A percentile compares a stretch with the other conserved stretches of the same genome.
Evolutionary conservation across 495 filamentous ascomycete species (phyloP).

Genomic region (Podospora pseudoanserina): DNA sequence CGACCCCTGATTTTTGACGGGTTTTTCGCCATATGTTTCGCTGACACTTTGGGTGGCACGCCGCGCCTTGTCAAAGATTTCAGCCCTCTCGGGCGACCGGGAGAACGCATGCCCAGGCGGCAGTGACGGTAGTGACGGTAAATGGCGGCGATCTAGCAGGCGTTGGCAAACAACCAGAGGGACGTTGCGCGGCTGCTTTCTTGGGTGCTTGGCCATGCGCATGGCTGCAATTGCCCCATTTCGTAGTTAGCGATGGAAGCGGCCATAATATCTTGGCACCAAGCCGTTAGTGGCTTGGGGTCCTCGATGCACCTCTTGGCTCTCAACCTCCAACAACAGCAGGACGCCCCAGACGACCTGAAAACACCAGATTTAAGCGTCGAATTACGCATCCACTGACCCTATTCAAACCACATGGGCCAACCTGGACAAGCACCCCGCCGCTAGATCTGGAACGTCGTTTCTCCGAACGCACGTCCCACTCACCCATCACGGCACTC

Average conservation of each 20-base stretch:
- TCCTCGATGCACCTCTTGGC: not conserved
- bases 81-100: slow-evolving; percentile 11
- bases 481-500: not conserved
- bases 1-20: not conserved
- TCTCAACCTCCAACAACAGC: not conserved
- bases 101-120: slow-evolving; percentile 7
- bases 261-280: not conserved
- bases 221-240: not conserved
- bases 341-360: not conserved
- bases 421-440: not conserved
- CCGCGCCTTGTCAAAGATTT: not conserved
- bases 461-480: not conserved
- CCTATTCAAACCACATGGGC: not conserved
- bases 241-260: not conserved
- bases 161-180: not conserved
- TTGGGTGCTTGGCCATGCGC: slow-evolving; percentile 1
- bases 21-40: not conserved
- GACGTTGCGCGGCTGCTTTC: not conserved
- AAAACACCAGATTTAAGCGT: not conserved
- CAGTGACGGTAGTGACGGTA: not conserved
- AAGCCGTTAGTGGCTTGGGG: slow-evolving; percentile 2
- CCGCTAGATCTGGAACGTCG: not conserved
- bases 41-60: not conserved
- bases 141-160: not conserved
- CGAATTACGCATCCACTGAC: not conserved